Evolutionary conservation across 164 flowering plant genomes (phyloP).

Genomic region (Annona cherimola): DNA sequence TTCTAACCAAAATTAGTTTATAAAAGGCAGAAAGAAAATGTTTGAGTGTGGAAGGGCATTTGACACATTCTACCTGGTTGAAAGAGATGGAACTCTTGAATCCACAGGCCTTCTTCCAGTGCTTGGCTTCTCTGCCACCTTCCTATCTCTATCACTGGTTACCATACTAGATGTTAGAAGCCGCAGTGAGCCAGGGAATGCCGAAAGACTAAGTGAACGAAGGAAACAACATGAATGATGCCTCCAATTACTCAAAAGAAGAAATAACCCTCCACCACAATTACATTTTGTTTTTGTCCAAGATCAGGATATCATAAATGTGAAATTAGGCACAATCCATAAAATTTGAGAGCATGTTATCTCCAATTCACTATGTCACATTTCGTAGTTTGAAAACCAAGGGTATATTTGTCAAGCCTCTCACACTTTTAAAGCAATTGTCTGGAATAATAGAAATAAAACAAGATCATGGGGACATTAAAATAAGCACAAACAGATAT

Average conservation of each 20-base stretch:
- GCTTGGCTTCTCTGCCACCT: constrained; percentile 16
- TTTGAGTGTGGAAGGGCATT: not conserved
- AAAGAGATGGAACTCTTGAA: constrained; percentile 14
- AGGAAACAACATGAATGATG: not conserved
- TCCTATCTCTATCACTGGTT: constrained; percentile 18
- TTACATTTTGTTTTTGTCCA: not conserved
- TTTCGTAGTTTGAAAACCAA: no score
- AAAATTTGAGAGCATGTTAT: no score
- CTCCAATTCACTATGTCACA: no score
- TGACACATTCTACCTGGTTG: constrained; percentile 16
- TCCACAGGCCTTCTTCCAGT: constrained; percentile 20
- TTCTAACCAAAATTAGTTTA: not conserved
- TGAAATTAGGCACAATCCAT: not conserved
- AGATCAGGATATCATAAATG: not conserved
- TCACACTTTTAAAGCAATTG: no score
- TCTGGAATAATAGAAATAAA: no score
- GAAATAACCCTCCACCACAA: no score
- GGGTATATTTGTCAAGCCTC: no score
- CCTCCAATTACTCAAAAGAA: no score
- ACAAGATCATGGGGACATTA: not conserved
- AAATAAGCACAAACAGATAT: not conserved
- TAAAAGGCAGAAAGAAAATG: not conserved
- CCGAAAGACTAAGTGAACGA: not conserved
- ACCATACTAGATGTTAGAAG: not conserved
- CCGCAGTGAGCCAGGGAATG: not conserved